These are phyloP conservation scores for Botrytis porri DNA, from an alignment of 2,329 filamentous ascomycete species.

Conservation along the genomic window DNA sequence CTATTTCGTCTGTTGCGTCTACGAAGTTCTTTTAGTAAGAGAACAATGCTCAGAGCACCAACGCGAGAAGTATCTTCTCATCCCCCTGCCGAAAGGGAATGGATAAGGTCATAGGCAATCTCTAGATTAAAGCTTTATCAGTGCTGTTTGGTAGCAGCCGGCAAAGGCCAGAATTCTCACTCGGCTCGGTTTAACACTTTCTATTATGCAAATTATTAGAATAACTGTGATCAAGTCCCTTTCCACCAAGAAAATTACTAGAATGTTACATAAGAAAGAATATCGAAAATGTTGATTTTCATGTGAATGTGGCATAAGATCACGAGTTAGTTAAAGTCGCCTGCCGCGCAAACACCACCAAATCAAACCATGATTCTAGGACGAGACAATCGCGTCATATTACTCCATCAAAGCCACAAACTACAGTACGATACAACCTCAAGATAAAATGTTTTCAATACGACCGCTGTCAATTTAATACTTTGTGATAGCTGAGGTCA, in stretches of 20 bases:
- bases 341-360: constrained; percentile 10
- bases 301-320: neutral
- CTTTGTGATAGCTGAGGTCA: neutral
- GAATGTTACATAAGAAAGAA: neutral
- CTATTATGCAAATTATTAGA: neutral
- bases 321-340: constrained; percentile 14
- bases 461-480: neutral
- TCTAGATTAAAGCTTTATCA: neutral
- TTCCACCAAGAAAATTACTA: neutral
- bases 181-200: neutral
- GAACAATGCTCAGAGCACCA: neutral
- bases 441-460: neutral
- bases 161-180: neutral
- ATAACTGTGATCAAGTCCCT: neutral
- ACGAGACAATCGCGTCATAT: constrained; percentile 6
- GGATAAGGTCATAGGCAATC: neutral
- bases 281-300: neutral
- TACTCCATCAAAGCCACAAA: neutral
- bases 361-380: neutral
- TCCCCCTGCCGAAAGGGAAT: neutral
- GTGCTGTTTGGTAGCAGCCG: neutral
- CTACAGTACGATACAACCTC: neutral
- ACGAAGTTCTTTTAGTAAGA: neutral
- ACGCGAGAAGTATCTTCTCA: neutral
- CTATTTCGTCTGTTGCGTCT: neutral